Percentiles rank a stretch among this genome's conserved stretches.
These are phyloP conservation scores for Lipomyces spencermartinsiae DNA, from an alignment of 805 yeast species.

Conservation along the genomic window DNA sequence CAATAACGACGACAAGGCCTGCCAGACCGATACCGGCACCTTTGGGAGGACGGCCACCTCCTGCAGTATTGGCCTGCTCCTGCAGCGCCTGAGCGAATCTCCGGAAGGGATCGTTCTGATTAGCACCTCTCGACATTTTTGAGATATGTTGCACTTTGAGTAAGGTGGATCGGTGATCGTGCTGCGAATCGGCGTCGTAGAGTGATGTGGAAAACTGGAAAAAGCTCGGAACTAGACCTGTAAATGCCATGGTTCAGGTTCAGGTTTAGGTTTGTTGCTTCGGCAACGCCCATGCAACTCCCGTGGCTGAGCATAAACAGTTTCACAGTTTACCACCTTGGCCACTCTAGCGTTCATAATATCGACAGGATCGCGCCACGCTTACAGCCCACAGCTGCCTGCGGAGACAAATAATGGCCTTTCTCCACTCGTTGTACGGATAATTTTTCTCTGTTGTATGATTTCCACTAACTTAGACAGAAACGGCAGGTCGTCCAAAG, in stretches of 20 bases:
- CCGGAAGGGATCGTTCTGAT: constrained; percentile 34
- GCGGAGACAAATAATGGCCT: constrained; percentile 21
- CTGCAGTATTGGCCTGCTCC: constrained; percentile 26
- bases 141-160: neutral
- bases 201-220: neutral
- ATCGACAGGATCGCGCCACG: neutral
- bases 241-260: neutral
- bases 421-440: constrained; percentile 30
- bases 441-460: neutral
- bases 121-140: constrained; percentile 6
- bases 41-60: constrained; percentile 22
- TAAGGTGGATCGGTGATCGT: neutral
- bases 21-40: constrained; percentile 55
- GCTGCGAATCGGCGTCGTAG: neutral
- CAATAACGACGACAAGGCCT: constrained; percentile 64
- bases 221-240: neutral
- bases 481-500: constrained; percentile 23
- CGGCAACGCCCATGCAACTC: neutral
- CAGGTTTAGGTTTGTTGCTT: constrained; percentile 1
- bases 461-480: constrained; percentile 1
- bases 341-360: too few relatives aligned
- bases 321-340: neutral
- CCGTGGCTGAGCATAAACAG: neutral
- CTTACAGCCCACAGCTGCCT: neutral
- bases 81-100: constrained; percentile 32